Percentiles rank a stretch among this genome's conserved stretches.
Evolutionary conservation across 805 yeast species (phyloP).

Genomic region (Saturnispora hagleri): DNA sequence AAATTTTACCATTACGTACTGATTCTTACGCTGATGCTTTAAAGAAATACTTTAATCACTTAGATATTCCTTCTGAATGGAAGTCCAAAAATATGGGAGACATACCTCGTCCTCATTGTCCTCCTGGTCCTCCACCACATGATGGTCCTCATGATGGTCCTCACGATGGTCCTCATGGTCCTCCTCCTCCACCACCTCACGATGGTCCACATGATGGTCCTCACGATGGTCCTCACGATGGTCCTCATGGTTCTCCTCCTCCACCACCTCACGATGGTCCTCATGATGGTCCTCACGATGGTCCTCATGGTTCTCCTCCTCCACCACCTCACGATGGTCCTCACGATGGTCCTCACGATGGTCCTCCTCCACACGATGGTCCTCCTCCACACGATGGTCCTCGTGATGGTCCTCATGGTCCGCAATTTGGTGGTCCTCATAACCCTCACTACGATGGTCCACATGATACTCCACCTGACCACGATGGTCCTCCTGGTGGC

Average conservation of each 20-base stretch:
- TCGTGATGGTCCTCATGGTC: background rate
- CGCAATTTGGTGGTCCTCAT: background rate
- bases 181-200: background rate
- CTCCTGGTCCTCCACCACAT: background rate
- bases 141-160: background rate
- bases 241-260: background rate
- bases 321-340: too few relatives aligned
- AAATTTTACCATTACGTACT: constrained; percentile 35
- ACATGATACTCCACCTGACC: background rate
- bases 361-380: background rate
- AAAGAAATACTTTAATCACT: constrained; percentile 36
- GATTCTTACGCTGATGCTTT: constrained; percentile 45
- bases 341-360: background rate
- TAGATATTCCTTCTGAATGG: constrained; percentile 23
- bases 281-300: background rate
- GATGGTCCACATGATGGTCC: background rate
- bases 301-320: background rate
- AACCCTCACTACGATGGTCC: background rate
- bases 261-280: background rate
- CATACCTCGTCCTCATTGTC: background rate
- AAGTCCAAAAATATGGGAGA: background rate
- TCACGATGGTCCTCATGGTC: background rate
- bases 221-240: background rate
- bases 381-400: background rate
- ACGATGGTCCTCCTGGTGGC: background rate